Evolutionary conservation across 2,329 filamentous ascomycete genomes (phyloP).

Genomic region (Pestalotiopsis sp.): DNA sequence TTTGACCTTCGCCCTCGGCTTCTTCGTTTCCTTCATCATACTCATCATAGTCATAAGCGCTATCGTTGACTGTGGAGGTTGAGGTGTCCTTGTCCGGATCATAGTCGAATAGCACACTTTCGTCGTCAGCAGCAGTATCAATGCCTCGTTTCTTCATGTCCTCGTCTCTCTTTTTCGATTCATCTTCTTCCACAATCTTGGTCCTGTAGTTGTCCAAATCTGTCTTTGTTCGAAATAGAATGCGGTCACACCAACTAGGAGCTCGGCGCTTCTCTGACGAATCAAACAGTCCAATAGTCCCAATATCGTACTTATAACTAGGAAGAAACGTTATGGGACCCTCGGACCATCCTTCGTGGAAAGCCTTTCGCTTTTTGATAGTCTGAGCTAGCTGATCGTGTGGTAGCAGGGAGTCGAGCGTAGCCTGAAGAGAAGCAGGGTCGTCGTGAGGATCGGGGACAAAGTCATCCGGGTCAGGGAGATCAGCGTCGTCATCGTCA

Average conservation of each 20-base stretch:
- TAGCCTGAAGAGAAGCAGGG: slow-evolving; percentile 85
- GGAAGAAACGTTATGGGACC: slow-evolving; percentile 87
- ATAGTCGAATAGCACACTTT: slow-evolving; percentile 87
- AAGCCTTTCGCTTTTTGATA: slow-evolving; percentile 76
- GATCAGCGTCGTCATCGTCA: slow-evolving; percentile 34
- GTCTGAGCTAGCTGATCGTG: slow-evolving; percentile 85
- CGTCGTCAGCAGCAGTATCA: slow-evolving; percentile 73
- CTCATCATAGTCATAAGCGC: slow-evolving; percentile 25
- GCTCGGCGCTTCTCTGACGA: slow-evolving; percentile 91
- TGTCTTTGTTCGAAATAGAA: slow-evolving; percentile 78
- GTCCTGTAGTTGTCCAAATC: slow-evolving; percentile 70
- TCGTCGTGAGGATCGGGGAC: slow-evolving; percentile 71
- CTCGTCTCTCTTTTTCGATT: slow-evolving; percentile 73
- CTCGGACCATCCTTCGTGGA: slow-evolving; percentile 92
- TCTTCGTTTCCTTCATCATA: slow-evolving; percentile 42
- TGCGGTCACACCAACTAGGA: slow-evolving; percentile 96
- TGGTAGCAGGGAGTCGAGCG: slow-evolving; percentile 80
- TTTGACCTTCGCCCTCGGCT: slow-evolving; percentile 46
- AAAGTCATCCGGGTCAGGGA: slow-evolving; percentile 70
- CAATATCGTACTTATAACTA: slow-evolving; percentile 97
- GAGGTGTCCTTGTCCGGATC: slow-evolving; percentile 75
- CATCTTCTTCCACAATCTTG: slow-evolving; percentile 63
- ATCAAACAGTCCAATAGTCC: slow-evolving; percentile 91
- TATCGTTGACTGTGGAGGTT: slow-evolving; percentile 42
- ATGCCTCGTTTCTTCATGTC: slow-evolving; percentile 84